Evolutionary conservation across 495 filamentous ascomycete species (phyloP).

Genomic region (Opeltia flavorubescens): DNA sequence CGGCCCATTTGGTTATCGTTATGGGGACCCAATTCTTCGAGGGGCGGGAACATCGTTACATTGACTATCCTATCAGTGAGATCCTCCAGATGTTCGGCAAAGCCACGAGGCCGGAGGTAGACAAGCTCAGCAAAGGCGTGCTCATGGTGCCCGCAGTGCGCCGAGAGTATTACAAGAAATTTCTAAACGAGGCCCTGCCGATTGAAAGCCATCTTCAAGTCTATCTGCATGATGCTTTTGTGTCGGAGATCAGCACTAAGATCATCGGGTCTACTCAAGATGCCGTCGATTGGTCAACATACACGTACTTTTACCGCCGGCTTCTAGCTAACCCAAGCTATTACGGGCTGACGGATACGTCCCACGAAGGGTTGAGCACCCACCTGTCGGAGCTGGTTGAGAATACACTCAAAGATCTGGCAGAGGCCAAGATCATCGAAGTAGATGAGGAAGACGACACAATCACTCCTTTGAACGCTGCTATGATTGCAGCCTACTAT

Average conservation of each 20-base stretch:
- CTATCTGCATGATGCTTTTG: conserved; percentile 90
- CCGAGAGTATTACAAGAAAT: conserved; percentile 97
- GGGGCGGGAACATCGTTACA: conserved; percentile 90
- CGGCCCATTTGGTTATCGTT: conserved; percentile 79
- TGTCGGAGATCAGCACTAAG: conserved; percentile 88
- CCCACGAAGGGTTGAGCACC: conserved; percentile 83
- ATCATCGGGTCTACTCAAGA: conserved; percentile 91
- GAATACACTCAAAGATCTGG: conserved; percentile 77
- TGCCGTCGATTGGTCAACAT: conserved; percentile 95
- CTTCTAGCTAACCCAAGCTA: conserved; percentile 95
- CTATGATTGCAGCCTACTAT: conserved; percentile 98
- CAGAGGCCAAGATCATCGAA: conserved; percentile 91
- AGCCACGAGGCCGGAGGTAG: conserved; percentile 61
- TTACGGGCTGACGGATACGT: conserved; percentile 79
- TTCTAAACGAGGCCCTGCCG: conserved; percentile 89
- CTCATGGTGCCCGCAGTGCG: conserved; percentile 90
- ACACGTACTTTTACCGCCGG: conserved; percentile 96
- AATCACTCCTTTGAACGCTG: conserved; percentile 78
- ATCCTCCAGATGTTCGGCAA: conserved; percentile 99
- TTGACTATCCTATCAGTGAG: conserved; percentile 91
- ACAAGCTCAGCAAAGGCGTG: conserved; percentile 76
- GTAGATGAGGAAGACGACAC: conserved; percentile 93
- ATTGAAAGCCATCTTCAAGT: conserved; percentile 88
- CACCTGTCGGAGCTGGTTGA: conserved; percentile 95
- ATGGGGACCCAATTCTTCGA: conserved; percentile 99